A percentile compares a stretch with the other conserved stretches of the same genome.
phyloP scores from a whole-genome alignment of 2,329 filamentous ascomycete species.

The Verticillium zaregamsianum region DNA sequence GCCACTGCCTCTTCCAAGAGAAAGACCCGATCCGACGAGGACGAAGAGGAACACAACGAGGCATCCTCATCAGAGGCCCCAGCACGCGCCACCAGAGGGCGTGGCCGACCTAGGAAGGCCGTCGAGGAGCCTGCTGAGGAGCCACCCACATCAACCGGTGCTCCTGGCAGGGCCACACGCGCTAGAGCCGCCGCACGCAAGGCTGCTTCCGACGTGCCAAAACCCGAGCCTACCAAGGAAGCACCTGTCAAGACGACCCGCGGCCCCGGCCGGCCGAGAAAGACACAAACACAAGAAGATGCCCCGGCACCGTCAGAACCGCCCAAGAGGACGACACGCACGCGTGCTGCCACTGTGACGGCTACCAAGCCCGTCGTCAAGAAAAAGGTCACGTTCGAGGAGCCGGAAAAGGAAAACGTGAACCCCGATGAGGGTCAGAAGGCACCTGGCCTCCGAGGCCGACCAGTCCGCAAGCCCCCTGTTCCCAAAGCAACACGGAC shows the following conservation, averaged over 20 bases:
- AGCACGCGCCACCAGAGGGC: constrained; percentile 31
- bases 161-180: constrained; percentile 22
- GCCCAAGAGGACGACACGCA: constrained; percentile 19
- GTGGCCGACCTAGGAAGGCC: constrained; percentile 43
- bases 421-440: constrained; percentile 36
- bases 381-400: constrained; percentile 61
- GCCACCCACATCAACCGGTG: constrained; percentile 9
- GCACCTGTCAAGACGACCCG: constrained; percentile 31
- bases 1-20: constrained; percentile 35
- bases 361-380: constrained; percentile 42
- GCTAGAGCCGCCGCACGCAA: constrained; percentile 21
- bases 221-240: constrained; percentile 16
- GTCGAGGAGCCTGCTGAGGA: constrained; percentile 11
- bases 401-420: constrained; percentile 62
- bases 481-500: constrained; percentile 20
- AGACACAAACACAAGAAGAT: constrained; percentile 20
- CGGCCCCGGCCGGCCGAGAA: constrained; percentile 42
- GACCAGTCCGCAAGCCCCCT: constrained; percentile 43
- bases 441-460: constrained; percentile 30
- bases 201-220: constrained; percentile 17
- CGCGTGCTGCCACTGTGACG: constrained; percentile 20
- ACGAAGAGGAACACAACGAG: constrained; percentile 39
- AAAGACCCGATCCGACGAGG: constrained; percentile 51
- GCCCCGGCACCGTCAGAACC: constrained; percentile 17
- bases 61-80: constrained; percentile 19